Percentiles rank a stretch among this genome's conserved stretches.
These are phyloP conservation scores for Lactarius evosmus DNA, from an alignment of 768 basidiomycete species.

Conservation along the genomic window DNA sequence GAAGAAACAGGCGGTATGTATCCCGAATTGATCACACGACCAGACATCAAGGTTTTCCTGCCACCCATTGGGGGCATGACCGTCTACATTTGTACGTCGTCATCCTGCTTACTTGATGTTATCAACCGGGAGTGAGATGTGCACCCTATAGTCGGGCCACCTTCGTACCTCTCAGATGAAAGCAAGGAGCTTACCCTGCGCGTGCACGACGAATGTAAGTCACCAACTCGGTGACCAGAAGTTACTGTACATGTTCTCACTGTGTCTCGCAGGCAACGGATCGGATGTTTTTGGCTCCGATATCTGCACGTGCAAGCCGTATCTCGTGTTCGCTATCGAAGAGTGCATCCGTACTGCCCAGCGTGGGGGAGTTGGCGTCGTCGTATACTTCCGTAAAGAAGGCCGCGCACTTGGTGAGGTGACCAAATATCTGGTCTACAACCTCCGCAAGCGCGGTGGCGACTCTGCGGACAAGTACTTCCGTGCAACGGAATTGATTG, in stretches of 20 bases:
- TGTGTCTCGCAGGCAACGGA: conserved; percentile 64
- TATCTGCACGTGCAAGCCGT: conserved; percentile 91
- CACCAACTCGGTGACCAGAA: background rate
- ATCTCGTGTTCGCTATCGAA: conserved; percentile 88
- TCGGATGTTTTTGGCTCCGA: conserved; percentile 96
- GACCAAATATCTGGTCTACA: conserved; percentile 94
- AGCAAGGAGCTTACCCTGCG: conserved; percentile 81
- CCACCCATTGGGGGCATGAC: conserved; percentile 92
- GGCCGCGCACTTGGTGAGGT: conserved; percentile 93
- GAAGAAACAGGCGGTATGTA: conserved; percentile 97
- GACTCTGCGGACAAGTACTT: conserved; percentile 94
- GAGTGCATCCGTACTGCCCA: conserved; percentile 85
- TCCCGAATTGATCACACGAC: conserved; percentile 91
- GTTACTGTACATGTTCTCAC: background rate
- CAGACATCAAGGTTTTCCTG: conserved; percentile 93
- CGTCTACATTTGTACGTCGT: conserved; percentile 78
- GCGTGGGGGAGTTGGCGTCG: conserved; percentile 85
- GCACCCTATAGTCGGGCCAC: conserved; percentile 66
- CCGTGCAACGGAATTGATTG: conserved; percentile 88
- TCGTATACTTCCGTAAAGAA: conserved; percentile 94
- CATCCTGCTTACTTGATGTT: background rate
- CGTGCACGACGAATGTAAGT: conserved; percentile 89
- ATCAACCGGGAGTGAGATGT: conserved; percentile 1
- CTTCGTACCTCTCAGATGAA: conserved; percentile 70
- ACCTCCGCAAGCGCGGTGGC: conserved; percentile 90